These are phyloP conservation scores for Pilobolus umbonatus DNA, from an alignment of 192 early-diverging fungal genomes.

Conservation along the genomic window DNA sequence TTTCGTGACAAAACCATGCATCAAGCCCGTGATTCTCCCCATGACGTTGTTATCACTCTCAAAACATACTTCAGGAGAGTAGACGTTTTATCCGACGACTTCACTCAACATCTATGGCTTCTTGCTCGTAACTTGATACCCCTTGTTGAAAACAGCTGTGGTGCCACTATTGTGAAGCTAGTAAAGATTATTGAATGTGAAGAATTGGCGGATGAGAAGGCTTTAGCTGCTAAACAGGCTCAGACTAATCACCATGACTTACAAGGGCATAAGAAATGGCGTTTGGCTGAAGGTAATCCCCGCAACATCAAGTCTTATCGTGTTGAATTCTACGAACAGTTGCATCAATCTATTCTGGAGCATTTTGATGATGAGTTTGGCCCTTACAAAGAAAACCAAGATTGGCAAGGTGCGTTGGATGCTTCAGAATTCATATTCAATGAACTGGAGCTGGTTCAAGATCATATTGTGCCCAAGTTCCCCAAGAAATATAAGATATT, in stretches of 20 bases:
- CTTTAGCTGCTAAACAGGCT: slow-evolving; percentile 41
- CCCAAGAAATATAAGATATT: slow-evolving; percentile 94
- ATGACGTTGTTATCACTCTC: slow-evolving; percentile 83
- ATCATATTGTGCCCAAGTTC: slow-evolving; percentile 83
- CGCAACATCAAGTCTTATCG: slow-evolving; percentile 67
- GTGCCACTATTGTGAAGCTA: slow-evolving; percentile 76
- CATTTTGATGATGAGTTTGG: slow-evolving; percentile 64
- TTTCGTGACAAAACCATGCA: slow-evolving; percentile 84
- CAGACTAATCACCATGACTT: slow-evolving; percentile 44
- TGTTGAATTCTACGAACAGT: slow-evolving; percentile 72
- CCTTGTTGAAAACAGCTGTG: slow-evolving; percentile 64
- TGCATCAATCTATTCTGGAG: slow-evolving; percentile 64
- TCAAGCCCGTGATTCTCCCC: slow-evolving; percentile 58
- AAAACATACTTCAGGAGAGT: slow-evolving; percentile 81
- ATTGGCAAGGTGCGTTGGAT: slow-evolving; percentile 56
- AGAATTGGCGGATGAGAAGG: slow-evolving; percentile 83
- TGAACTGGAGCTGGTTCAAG: slow-evolving; percentile 82
- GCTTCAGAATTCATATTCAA: slow-evolving; percentile 80
- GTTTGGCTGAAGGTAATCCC: slow-evolving; percentile 38
- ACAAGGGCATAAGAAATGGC: slow-evolving; percentile 38
- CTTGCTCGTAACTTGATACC: slow-evolving; percentile 76
- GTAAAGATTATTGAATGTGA: slow-evolving; percentile 95
- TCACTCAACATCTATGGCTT: slow-evolving; percentile 85
- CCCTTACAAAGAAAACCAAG: slow-evolving; percentile 50
- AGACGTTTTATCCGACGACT: slow-evolving; percentile 75